Evolutionary conservation across 192 early-diverging fungal genomes (phyloP).

Genomic region (Geranomyces michiganensis): DNA sequence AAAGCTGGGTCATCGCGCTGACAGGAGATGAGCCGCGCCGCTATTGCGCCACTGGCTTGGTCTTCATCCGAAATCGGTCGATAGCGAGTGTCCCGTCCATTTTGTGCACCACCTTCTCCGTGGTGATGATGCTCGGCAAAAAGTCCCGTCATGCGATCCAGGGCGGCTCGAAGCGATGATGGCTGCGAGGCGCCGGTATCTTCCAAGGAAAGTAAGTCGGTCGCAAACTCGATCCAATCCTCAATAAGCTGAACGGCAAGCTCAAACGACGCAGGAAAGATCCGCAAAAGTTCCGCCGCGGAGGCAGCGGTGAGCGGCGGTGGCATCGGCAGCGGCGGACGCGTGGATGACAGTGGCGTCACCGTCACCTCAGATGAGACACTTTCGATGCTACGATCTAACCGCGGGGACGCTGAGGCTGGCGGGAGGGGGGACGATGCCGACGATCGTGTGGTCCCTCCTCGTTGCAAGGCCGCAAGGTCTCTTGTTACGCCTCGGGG

Average conservation of each 20-base stretch:
- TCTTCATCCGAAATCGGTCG: conserved; percentile 16
- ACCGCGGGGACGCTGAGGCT: not conserved
- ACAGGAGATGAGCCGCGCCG: conserved; percentile 4
- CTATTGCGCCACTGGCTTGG: not conserved
- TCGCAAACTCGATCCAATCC: conserved; percentile 34
- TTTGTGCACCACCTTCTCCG: not conserved
- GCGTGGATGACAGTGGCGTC: not conserved
- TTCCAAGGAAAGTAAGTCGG: not conserved
- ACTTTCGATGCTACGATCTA: not conserved
- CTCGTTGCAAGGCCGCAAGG: not conserved
- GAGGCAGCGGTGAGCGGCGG: conserved; percentile 28
- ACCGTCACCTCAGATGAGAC: not conserved
- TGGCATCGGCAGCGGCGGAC: not conserved
- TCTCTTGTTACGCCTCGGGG: not conserved
- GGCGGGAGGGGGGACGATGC: not conserved
- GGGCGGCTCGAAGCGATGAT: not conserved
- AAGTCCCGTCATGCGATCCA: not conserved
- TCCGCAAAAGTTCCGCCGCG: conserved; percentile 39
- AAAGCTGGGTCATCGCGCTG: conserved; percentile 20
- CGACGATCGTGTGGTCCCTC: not conserved
- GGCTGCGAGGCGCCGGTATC: not conserved
- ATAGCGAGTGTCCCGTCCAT: conserved; percentile 1
- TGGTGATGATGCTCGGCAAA: conserved; percentile 14
- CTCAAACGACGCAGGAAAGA: conserved; percentile 50
- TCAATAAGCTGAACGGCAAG: conserved; percentile 38